Evolutionary conservation across 495 filamentous ascomycete species (phyloP), one percentile per base, ranked within the genome.

Genomic region (Daldinia decipiens): DNA sequence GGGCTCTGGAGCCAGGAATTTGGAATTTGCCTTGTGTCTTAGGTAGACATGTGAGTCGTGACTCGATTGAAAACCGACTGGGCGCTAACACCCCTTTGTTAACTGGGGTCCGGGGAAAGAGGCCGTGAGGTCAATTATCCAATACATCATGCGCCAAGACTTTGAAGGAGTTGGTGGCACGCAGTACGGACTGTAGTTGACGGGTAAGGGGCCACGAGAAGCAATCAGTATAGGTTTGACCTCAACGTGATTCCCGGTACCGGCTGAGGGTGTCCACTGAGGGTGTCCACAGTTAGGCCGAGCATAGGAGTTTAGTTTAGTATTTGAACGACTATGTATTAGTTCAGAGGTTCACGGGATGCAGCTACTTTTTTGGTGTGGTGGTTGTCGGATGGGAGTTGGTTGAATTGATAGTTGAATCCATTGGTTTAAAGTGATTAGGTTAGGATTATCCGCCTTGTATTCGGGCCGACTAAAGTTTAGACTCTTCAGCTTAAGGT

Each of bases 281-380:
- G 19, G 36, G 21, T 57, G 47, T 43, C 70, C 70, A 59, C 36
- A 72, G 63, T 72, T 59, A 64, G 54, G 64, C 70, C 64, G 70
- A 72, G 26, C 27, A 68, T 54, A 53, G 26, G 27, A 31, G 50
- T 53, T n/a, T 29, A 21, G 19, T 53, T 53, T 11, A 53, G 50
- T 53, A 31, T 53, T 31, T 17, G 50, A 12, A 15, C 1, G 50
- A 52, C 24, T 52, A 27, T n/a, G n/a, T n/a, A n/a, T 9, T 19
- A 47, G 50, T 53, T n/a, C 11, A 7, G 1, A 31, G 34, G 32
- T 12, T 38, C 29, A 13, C 54, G 15, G 4, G 19, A 17, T 57
- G 54, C 34, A 60, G 60, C 67, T 70, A 43, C 17, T 59, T 59
- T 59, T 59, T 70, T 57, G 66, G 59, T 47, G 53, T 56, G 54